Percentiles rank a stretch among this genome's conserved stretches.
These are phyloP conservation scores for Arbutus unedo DNA, from an alignment of 148 eudicot genomes.

Conservation along the genomic window DNA sequence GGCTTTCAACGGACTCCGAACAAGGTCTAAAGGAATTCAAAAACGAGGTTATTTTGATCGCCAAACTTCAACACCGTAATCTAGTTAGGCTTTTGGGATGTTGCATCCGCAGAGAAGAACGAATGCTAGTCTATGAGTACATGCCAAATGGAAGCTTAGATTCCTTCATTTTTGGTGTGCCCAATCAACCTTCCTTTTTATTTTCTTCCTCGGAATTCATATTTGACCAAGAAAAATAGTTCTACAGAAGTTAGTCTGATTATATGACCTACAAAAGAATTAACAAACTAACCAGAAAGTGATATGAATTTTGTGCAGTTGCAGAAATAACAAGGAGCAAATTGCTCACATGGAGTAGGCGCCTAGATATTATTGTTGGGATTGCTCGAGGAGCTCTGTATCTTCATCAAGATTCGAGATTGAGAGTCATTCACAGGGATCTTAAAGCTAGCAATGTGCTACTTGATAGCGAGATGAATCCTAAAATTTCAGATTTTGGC, in stretches of 20 bases:
- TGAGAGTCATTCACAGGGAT: conserved; percentile 24
- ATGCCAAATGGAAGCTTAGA: conserved; percentile 15
- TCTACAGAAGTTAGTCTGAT: background rate
- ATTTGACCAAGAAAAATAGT: background rate
- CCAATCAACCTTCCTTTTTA: background rate
- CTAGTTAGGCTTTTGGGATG: conserved; percentile 20
- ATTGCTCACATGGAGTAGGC: conserved; percentile 8
- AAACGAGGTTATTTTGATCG: conserved; percentile 17
- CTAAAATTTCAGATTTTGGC: conserved; percentile 15
- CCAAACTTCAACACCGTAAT: conserved; percentile 18
- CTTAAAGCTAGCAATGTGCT: conserved; percentile 17
- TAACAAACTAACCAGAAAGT: background rate
- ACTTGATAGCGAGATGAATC: conserved; percentile 14
- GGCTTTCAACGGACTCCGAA: background rate
- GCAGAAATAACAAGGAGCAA: conserved; percentile 1
- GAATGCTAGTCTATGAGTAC: conserved; percentile 14
- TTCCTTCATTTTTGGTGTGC: conserved; percentile 15
- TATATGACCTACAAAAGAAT: background rate
- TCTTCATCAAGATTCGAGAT: conserved; percentile 25
- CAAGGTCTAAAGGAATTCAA: conserved; percentile 19
- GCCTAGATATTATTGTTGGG: conserved; percentile 14
- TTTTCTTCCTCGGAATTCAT: background rate
- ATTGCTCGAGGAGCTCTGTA: conserved; percentile 21
- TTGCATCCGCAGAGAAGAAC: conserved; percentile 10
- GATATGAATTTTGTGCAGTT: background rate